Evolutionary conservation across 169 alveolate species (phyloP), one percentile per base, ranked within the genome.

Genomic region (Plasmodium vinckei): DNA sequence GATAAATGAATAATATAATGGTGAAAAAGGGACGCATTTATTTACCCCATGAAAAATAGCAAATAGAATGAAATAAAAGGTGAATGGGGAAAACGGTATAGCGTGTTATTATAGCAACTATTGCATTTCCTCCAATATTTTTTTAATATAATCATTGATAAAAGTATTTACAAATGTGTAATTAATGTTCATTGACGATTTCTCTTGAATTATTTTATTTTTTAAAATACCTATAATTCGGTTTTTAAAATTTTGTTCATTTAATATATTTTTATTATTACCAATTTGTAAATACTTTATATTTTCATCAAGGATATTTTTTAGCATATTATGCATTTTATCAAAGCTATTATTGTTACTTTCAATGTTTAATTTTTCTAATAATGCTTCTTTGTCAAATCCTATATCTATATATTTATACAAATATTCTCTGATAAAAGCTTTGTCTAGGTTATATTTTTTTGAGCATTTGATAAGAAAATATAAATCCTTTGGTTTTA

Each of bases 181-280:
- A 61, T 82, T 67, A n/a, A 82, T 15, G 47, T 15, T 59, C 27
- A 67, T 12, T 46, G 17, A 60, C 9, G 56, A 23, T 15, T 33
- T 70, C 10, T 57, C 49, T 25, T 23, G 79, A 49, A 42, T 82
- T 19, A 82, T 13, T 39, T 82, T 44, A 7, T 60, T 47, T 49
- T 82, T 82, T 61, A 82, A 39, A 7, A 82, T 33, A 2, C 90
- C 90, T 9, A 82, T 82, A 65, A 82, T 82, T 82, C 90, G 67
- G 60, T 82, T 82, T 71, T 82, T 82, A 67, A 82, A 82, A 70
- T 82, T 82, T 47, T 82, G 90, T 21, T 82, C 60, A 21, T 82
- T 82, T 15, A 60, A 46, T 57, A 82, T 47, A 23, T 39, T 67
- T 47, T 82, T 65, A 13, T 47, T 27, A 27, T 25, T n/a, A 49